phyloP scores from a whole-genome alignment of 2,329 filamentous ascomycete genomes.

The Dothiorella sarmentorum region DNA sequence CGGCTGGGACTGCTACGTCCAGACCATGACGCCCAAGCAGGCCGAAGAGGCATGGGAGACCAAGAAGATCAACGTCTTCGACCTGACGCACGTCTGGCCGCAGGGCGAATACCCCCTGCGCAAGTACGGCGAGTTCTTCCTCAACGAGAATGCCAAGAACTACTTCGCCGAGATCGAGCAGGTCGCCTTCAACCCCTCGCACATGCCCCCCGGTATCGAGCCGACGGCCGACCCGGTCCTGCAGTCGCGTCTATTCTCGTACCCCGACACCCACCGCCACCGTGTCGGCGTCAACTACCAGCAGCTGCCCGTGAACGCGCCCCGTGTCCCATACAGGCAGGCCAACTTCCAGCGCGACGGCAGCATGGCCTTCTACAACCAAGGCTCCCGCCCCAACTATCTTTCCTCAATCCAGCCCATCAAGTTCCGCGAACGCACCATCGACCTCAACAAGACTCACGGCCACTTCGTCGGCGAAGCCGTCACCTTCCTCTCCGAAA shows the following conservation, averaged over 20 bases:
- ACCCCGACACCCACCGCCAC: conserved; percentile 62
- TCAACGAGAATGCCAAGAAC: conserved; percentile 57
- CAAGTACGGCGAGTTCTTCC: conserved; percentile 51
- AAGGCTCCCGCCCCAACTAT: conserved; percentile 58
- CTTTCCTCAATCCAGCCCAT: conserved; percentile 53
- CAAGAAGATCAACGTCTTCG: conserved; percentile 54
- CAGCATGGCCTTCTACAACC: conserved; percentile 65
- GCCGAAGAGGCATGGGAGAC: conserved; percentile 52
- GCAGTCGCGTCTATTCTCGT: conserved; percentile 67
- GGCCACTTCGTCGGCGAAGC: conserved; percentile 49
- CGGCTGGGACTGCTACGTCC: conserved; percentile 50
- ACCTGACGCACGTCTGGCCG: conserved; percentile 54
- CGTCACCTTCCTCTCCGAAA: conserved; percentile 51
- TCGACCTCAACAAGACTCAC: conserved; percentile 50
- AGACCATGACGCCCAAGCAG: conserved; percentile 52
- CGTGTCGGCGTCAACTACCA: conserved; percentile 58
- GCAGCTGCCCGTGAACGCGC: conserved; percentile 54
- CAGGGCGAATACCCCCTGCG: conserved; percentile 52
- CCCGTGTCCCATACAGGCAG: conserved; percentile 54
- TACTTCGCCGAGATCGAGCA: conserved; percentile 68
- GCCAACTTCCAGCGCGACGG: conserved; percentile 72
- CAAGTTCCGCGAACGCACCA: conserved; percentile 44
- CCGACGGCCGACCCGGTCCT: conserved; percentile 68
- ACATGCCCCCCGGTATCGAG: conserved; percentile 65
- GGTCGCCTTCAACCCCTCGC: conserved; percentile 64